phyloP scores from a whole-genome alignment of 1,284 basidiomycete genomes.

The Blastosporella zonata region DNA sequence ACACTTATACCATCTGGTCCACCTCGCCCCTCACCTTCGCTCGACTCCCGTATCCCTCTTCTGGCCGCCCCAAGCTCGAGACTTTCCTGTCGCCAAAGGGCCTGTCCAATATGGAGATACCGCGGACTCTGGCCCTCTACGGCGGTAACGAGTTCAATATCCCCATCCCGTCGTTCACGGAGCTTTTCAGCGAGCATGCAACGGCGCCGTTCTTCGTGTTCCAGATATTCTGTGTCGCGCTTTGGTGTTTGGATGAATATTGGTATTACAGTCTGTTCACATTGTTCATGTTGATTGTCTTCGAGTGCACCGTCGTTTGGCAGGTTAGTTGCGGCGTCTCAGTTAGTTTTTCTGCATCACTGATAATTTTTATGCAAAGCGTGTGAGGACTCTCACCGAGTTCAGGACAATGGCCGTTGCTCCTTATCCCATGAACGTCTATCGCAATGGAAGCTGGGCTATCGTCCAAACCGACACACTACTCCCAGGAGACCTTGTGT shows the following conservation, averaged over 20 bases:
- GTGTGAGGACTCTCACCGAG: slow-evolving; percentile 85
- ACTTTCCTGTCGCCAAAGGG: slow-evolving; percentile 61
- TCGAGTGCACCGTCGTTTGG: slow-evolving; percentile 97
- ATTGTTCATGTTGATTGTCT: slow-evolving; percentile 93
- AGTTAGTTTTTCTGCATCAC: not conserved
- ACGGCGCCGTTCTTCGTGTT: slow-evolving; percentile 94
- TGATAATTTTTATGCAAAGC: slow-evolving; percentile 43
- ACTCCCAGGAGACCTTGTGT: slow-evolving; percentile 88
- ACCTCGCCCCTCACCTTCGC: slow-evolving; percentile 67
- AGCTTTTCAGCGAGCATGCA: slow-evolving; percentile 89
- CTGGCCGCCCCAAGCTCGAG: slow-evolving; percentile 67
- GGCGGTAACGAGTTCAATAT: slow-evolving; percentile 95
- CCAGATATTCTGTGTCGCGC: slow-evolving; percentile 92
- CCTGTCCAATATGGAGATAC: slow-evolving; percentile 39
- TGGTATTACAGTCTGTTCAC: slow-evolving; percentile 98
- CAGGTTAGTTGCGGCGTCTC: slow-evolving; percentile 58
- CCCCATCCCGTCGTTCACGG: slow-evolving; percentile 87
- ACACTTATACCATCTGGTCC: slow-evolving; percentile 82
- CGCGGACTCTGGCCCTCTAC: slow-evolving; percentile 61
- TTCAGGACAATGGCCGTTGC: slow-evolving; percentile 94
- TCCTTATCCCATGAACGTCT: slow-evolving; percentile 82
- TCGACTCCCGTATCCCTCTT: slow-evolving; percentile 88
- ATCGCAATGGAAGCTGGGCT: slow-evolving; percentile 79
- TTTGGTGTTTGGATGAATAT: slow-evolving; percentile 97
- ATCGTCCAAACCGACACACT: slow-evolving; percentile 81